Conservation (phyloP, 2,329 filamentous ascomycete genomes). For the Zasmidium citrigriseum region DNA sequence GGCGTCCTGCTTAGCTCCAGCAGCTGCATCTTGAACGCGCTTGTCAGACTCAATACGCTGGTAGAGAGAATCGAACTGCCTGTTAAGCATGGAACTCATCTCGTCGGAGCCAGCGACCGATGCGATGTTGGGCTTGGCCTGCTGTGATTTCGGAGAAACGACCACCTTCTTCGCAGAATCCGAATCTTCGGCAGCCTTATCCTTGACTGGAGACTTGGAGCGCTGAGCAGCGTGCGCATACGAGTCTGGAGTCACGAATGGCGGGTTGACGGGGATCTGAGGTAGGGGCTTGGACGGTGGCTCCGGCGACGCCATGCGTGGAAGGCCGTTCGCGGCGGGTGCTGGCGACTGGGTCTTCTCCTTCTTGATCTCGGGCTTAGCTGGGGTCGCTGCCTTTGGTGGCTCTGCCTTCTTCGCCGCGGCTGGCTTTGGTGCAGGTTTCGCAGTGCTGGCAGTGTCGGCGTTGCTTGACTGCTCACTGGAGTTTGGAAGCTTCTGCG, state of each 20-base stretch:
- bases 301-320: constrained; percentile 20
- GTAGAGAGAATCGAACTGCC: constrained; percentile 58
- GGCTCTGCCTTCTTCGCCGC: constrained; percentile 27
- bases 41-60: constrained; percentile 69
- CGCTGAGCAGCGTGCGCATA: constrained; percentile 40
- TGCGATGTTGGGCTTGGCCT: constrained; percentile 13
- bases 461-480: constrained; percentile 22
- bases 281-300: constrained; percentile 24
- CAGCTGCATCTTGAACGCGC: constrained; percentile 62
- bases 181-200: constrained; percentile 7
- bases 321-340: constrained; percentile 14
- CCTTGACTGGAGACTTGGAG: constrained; percentile 17
- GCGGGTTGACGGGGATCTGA: constrained; percentile 33
- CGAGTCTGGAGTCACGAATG: constrained; percentile 38
- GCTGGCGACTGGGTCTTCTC: constrained; percentile 22
- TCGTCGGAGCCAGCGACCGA: constrained; percentile 10
- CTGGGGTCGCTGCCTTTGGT: constrained; percentile 15
- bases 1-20: constrained; percentile 67
- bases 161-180: constrained; percentile 22
- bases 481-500: constrained; percentile 13
- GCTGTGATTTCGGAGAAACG: constrained; percentile 14
- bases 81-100: constrained; percentile 32
- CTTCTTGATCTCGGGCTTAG: constrained; percentile 23
- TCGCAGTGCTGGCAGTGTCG: constrained; percentile 12
- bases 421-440: constrained; percentile 19